These are phyloP conservation scores for Pelagophyceae sp. DNA, from an alignment of 352 stramenopile genomes.

Conservation along the genomic window DNA sequence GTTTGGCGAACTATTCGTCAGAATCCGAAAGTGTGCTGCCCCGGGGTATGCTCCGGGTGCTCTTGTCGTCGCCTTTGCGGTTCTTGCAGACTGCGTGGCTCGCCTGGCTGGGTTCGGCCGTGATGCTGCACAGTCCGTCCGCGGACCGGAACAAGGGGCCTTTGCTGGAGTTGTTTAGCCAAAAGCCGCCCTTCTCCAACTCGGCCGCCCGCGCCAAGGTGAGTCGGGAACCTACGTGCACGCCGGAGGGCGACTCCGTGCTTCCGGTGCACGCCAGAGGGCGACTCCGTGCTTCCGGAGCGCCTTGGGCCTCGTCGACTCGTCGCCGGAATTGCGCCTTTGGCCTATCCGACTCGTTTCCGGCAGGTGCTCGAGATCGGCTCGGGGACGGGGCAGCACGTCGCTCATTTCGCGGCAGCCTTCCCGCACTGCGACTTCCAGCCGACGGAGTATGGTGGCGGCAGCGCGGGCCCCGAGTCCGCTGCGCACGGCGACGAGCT, in stretches of 20 bases:
- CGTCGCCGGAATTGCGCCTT: too few species aligned
- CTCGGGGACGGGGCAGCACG: neutral
- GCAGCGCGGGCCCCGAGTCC: neutral
- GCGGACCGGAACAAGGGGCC: neutral
- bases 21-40: too few species aligned
- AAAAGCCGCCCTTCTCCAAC: neutral
- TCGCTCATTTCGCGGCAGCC: neutral
- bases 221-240: too few species aligned
- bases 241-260: too few species aligned
- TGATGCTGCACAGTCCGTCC: neutral
- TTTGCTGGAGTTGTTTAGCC: neutral
- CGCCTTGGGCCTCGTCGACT: too few species aligned
- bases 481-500: neutral
- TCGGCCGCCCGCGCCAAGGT: too few species aligned
- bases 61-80: too few species aligned
- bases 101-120: neutral
- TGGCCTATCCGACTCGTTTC: too few species aligned
- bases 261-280: too few species aligned
- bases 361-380: neutral
- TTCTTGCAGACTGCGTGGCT: neutral
- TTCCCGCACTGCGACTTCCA: neutral
- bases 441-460: neutral
- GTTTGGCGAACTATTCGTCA: too few species aligned
- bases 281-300: too few species aligned
- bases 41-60: too few species aligned